phyloP scores from a whole-genome alignment of 768 basidiomycete species.

The Lactarius trivialis region DNA sequence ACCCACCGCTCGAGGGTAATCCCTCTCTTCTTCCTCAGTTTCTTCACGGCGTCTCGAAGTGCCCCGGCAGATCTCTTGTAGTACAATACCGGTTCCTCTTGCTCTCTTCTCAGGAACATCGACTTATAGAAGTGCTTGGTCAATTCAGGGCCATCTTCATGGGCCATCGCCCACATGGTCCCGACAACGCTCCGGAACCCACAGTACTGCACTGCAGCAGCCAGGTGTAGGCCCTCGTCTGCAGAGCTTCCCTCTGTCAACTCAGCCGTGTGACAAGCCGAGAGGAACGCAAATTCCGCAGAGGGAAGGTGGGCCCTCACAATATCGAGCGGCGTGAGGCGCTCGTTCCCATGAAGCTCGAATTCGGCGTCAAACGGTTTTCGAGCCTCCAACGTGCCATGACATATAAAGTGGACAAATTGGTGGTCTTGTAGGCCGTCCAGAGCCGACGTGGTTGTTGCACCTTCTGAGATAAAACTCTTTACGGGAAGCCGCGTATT shows the following conservation, averaged over 20 bases:
- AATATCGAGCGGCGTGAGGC: neutral
- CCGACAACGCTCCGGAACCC: slow-evolving; percentile 1
- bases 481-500: too few relatives aligned
- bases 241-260: neutral
- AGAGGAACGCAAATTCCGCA: neutral
- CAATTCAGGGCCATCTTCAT: neutral
- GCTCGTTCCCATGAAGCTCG: neutral
- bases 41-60: neutral
- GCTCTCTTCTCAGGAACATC: neutral
- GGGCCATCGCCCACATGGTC: neutral
- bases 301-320: neutral
- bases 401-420: slow-evolving; percentile 1
- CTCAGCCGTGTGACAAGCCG: neutral
- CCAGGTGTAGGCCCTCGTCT: neutral
- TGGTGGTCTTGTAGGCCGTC: neutral
- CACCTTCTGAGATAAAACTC: neutral
- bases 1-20: neutral
- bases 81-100: neutral
- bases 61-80: neutral
- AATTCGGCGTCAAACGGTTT: neutral
- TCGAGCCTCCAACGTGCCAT: neutral
- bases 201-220: neutral
- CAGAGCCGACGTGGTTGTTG: accelerated
- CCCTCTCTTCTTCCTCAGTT: neutral
- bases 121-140: neutral